Evolutionary conservation across 148 eudicot species (phyloP).

Genomic region (Chenopodium berlandieri): DNA sequence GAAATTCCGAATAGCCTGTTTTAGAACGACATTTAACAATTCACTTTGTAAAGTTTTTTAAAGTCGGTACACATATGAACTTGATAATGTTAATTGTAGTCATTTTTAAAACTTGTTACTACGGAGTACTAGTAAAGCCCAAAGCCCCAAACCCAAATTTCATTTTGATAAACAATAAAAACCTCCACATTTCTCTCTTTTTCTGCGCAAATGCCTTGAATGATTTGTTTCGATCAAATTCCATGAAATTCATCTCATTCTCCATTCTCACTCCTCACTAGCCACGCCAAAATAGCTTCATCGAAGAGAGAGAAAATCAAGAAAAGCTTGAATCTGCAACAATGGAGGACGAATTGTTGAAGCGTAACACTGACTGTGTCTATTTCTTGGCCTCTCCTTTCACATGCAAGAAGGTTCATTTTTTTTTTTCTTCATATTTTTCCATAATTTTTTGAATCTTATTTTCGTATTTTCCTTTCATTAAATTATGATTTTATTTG

Average conservation of each 20-base stretch:
- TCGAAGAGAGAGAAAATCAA: background rate
- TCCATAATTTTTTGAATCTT: background rate
- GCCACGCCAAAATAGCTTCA: background rate
- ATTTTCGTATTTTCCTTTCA: background rate
- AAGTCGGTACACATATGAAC: too few species aligned
- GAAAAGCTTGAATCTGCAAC: background rate
- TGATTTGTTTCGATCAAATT: background rate
- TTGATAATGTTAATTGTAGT: too few species aligned
- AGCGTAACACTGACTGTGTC: conserved; percentile 65
- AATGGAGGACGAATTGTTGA: conserved; percentile 40
- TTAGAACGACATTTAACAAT: too few species aligned
- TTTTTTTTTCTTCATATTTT: background rate
- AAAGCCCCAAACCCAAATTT: background rate
- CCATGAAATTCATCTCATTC: conserved; percentile 13
- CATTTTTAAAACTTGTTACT: too few species aligned
- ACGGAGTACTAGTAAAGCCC: background rate
- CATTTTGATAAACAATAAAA: background rate
- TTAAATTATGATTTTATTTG: conserved; percentile 4
- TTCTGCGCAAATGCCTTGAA: conserved; percentile 10
- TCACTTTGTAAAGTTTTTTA: too few species aligned
- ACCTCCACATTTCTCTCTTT: background rate
- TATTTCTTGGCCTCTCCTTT: conserved; percentile 73
- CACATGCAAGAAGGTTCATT: conserved; percentile 71
- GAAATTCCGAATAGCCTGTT: too few species aligned
- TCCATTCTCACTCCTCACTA: conserved; percentile 10